Base-by-base conservation (phyloP, 2,329 filamentous ascomycete genomes). In the Rhynchosporium agropyri region DNA sequence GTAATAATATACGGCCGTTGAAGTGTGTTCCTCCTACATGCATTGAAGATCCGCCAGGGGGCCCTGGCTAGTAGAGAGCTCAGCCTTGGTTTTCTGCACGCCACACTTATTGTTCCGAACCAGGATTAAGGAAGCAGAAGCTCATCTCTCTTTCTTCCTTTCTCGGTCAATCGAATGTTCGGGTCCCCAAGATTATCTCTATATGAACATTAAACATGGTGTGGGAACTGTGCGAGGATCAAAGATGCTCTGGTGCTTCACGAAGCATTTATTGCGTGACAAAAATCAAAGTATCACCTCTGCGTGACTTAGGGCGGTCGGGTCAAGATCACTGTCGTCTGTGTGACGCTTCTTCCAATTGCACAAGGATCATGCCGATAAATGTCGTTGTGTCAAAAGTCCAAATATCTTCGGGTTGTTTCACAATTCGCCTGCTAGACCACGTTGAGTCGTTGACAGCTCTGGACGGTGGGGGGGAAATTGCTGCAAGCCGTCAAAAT, bases 71-170 rank as follows among this genome's bases (percentile, higher is more conserved):
- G 54, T 59, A 50, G 33, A 15, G 55, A 64, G n/a, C 42, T 65
- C 61, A 57, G 63, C 58, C 26, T 61, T 60, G 61, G 50, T 55
- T 54, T 48, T 31, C 48, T 63, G 56, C 63, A 63, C 58, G 61
- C 60, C 60, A 60, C 43, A 56, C 28, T 33, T n/a, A 59, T 61
- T 46, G 48, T 61, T 33, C 50, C 58, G 50, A 55, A 49, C 31
- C 54, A 45, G n/a, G 53, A 53, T 56, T 9, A 33, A 56, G 15
- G 20, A 33, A 7, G 29, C 9, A 31, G n/a, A 15, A 53, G 51
- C 51, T 40, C 20, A 42, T 9, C 28, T 4, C 38, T 54, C 36
- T 42, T 20, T 6, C 50, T 40, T 20, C 31, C 38, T 2, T 8
- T 53, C 31, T 20, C 20, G 20, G 20, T 20, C 20, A 20, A 1